These are phyloP conservation scores for Mycena capillaripes DNA, from an alignment of 768 basidiomycete species.

Conservation along the genomic window DNA sequence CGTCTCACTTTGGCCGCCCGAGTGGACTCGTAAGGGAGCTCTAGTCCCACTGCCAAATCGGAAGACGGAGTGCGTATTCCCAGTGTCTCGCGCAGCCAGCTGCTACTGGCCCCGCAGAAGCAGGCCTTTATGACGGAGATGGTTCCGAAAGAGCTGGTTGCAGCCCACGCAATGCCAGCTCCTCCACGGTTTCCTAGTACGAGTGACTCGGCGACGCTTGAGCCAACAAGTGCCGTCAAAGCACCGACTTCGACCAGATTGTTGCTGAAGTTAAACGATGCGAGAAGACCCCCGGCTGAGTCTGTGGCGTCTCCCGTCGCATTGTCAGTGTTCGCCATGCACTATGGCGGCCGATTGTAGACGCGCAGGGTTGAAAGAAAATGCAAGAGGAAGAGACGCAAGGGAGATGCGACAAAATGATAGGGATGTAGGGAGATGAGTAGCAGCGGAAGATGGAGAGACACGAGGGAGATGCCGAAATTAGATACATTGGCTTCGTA, in stretches of 20 bases:
- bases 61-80: constrained; percentile 40
- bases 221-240: constrained; percentile 44
- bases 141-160: constrained; percentile 46
- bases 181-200: constrained; percentile 45
- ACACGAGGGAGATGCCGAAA: too few species aligned
- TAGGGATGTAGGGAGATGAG: too few species aligned
- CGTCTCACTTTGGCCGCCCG: constrained; percentile 27
- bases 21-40: constrained; percentile 29
- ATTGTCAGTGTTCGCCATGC: too few species aligned
- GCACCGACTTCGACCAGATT: constrained; percentile 37
- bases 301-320: too few species aligned
- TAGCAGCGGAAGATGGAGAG: too few species aligned
- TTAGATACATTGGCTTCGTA: too few species aligned
- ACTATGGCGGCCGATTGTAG: too few species aligned
- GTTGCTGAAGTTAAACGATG: constrained; percentile 16
- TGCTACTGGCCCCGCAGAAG: constrained; percentile 39
- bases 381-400: too few species aligned
- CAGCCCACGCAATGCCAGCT: constrained; percentile 47
- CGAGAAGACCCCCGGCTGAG: too few species aligned
- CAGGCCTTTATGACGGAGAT: constrained; percentile 44
- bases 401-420: too few species aligned
- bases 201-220: constrained; percentile 42
- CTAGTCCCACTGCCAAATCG: constrained; percentile 43
- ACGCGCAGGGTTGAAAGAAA: too few species aligned
- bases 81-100: constrained; percentile 47